Conservation (phyloP, 2,329 filamentous ascomycete species). For the Cordyceps javanica region DNA sequence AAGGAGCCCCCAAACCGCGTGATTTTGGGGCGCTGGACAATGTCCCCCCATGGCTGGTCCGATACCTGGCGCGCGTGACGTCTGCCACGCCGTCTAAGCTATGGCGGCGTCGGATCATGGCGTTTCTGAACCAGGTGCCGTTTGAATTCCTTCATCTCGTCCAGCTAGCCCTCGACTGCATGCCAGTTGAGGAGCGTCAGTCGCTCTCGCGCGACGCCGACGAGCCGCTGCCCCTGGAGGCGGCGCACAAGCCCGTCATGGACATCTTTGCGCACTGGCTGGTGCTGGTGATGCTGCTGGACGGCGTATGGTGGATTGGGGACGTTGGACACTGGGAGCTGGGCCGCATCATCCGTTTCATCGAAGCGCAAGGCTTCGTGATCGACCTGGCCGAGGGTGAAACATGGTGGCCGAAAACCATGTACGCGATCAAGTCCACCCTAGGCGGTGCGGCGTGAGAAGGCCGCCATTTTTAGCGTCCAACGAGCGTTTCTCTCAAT, state of each 20-base stretch:
- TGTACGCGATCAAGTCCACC: slow-evolving; percentile 19
- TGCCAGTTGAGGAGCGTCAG: slow-evolving; percentile 6
- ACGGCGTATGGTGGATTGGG: slow-evolving; percentile 36
- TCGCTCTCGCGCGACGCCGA: background rate
- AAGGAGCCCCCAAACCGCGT: background rate
- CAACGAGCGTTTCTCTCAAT: background rate
- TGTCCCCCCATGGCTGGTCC: slow-evolving; percentile 29
- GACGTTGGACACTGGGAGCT: slow-evolving; percentile 30
- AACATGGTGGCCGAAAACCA: slow-evolving; percentile 32
- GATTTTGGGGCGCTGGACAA: slow-evolving; percentile 16
- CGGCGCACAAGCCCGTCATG: slow-evolving; percentile 23
- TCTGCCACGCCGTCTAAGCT: slow-evolving; percentile 22
- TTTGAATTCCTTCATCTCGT: slow-evolving; percentile 28
- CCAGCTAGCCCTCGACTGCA: slow-evolving; percentile 24
- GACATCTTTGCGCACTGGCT: slow-evolving; percentile 35
- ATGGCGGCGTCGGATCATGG: slow-evolving; percentile 31
- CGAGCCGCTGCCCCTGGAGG: background rate
- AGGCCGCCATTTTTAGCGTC: background rate
- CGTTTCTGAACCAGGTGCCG: slow-evolving; percentile 34
- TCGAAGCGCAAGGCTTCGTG: slow-evolving; percentile 13
- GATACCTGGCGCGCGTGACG: slow-evolving; percentile 29
- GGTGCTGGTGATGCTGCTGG: slow-evolving; percentile 30
- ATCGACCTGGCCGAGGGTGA: slow-evolving; percentile 10
- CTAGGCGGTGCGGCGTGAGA: background rate
- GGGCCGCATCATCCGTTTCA: slow-evolving; percentile 19